Evolutionary conservation across 2,329 filamentous ascomycete species (phyloP), one percentile per base, ranked within the genome.

Genomic region (Xylaria hypoxylon): DNA sequence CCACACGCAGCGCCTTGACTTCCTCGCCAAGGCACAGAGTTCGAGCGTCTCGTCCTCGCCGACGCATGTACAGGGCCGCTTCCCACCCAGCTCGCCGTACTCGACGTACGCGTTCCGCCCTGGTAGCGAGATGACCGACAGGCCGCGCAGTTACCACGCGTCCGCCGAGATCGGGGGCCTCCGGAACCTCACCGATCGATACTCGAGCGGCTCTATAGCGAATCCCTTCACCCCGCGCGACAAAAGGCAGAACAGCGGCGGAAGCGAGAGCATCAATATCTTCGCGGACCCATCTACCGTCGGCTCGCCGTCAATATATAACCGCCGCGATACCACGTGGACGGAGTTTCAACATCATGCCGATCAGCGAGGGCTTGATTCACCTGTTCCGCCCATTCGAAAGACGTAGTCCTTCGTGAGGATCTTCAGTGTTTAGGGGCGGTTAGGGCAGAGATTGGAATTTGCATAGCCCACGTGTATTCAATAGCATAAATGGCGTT

Each of bases 141-240:
- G 48, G 5, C 71, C 71, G 42, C 73, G 75, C 45, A 75, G 71
- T 61, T 69, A 76, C 65, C 75, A 77, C 68, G 24, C 53, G 7
- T 77, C 75, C 4, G 75, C 75, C 47, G 75, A 76, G 67, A 60
- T 77, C 42, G 64, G 65, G 26, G 73, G 71, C 6, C 65, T 75
- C n/a, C 60, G 74, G 15, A 75, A 64, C 51, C 71, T 76, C 17
- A 76, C 74, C 26, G 63, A 68, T 48, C 67, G 69, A 4, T 67
- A 55, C 63, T 67, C 60, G 17, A 31, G 26, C 22, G 35, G 42
- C n/a, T 48, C 68, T 5, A 8, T 15, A 17, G 13, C 53, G 22
- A 31, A 57, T 45, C 60, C 64, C 13, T 51, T 59, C 44, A 24
- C 22, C 2, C 28, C 67, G 61, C 42, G 60, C 19, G 63, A 58